Conservation (phyloP, 805 yeast species). For the Barnettozyma vustinii region DNA sequence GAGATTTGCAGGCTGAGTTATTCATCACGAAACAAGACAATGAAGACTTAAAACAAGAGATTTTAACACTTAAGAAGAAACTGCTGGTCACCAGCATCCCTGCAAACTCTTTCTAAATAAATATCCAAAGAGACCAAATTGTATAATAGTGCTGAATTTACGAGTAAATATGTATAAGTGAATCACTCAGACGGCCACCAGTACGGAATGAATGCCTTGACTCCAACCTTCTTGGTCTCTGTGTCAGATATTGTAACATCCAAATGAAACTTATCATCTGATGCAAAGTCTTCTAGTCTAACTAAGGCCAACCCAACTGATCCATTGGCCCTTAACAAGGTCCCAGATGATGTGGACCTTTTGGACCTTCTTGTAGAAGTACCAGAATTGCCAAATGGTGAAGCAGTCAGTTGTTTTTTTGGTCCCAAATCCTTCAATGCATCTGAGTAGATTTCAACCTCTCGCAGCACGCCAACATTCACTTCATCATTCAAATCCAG, state of each 20-base stretch:
- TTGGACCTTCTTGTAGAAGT: conserved; percentile 8
- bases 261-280: conserved; percentile 28
- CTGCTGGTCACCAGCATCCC: conserved; percentile 28
- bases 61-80: conserved; percentile 53
- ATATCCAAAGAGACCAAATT: background rate
- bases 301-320: conserved; percentile 65
- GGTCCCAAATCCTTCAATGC: conserved; percentile 11
- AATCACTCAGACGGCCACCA: conserved; percentile 59
- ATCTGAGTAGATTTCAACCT: conserved; percentile 16
- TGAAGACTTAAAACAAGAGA: conserved; percentile 65
- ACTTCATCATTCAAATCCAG: conserved; percentile 10
- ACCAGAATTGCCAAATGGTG: conserved; percentile 35
- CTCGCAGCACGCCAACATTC: conserved; percentile 12
- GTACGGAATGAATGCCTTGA: conserved; percentile 54
- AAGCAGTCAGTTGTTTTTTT: conserved; percentile 20
- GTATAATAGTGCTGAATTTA: background rate
- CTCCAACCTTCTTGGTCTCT: conserved; percentile 29
- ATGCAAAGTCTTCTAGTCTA: conserved; percentile 39
- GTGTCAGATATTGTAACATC: conserved; percentile 24
- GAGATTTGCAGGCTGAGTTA: conserved; percentile 81
- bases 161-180: background rate
- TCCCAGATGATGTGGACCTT: conserved; percentile 48
- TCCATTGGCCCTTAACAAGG: conserved; percentile 48
- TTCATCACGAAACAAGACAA: conserved; percentile 78
- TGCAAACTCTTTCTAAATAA: conserved; percentile 2